These are phyloP conservation scores for Bombardia bombarda DNA, from an alignment of 495 filamentous ascomycete genomes.

Conservation along the genomic window DNA sequence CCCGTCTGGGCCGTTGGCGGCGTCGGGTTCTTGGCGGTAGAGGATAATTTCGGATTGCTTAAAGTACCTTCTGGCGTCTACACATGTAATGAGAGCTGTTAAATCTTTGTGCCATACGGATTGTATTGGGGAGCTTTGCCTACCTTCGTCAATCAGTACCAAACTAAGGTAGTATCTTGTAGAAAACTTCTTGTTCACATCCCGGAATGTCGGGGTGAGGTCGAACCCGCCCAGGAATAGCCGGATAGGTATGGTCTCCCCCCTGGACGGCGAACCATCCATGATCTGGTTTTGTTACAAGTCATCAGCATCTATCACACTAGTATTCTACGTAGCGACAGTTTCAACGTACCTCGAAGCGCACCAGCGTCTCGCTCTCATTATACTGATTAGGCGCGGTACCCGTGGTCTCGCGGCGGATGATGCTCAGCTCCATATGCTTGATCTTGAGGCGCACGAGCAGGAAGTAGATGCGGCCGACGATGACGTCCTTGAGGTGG, in stretches of 20 bases:
- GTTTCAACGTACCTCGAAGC: slow-evolving; percentile 87
- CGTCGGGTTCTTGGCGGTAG: slow-evolving; percentile 84
- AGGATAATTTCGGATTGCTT: slow-evolving; percentile 99
- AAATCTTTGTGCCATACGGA: background rate
- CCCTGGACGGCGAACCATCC: slow-evolving; percentile 94
- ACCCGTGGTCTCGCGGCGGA: slow-evolving; percentile 91
- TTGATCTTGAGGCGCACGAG: slow-evolving; percentile 98
- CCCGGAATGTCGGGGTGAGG: slow-evolving; percentile 94
- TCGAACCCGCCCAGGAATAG: slow-evolving; percentile 98
- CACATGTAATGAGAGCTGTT: too few species aligned
- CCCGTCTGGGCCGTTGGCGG: slow-evolving; percentile 23
- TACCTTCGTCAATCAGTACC: slow-evolving; percentile 94
- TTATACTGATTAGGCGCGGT: slow-evolving; percentile 99
- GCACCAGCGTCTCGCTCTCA: slow-evolving; percentile 95
- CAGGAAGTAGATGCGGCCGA: slow-evolving; percentile 97
- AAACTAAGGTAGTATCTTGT: slow-evolving; percentile 96
- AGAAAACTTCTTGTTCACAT: slow-evolving; percentile 99
- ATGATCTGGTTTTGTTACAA: slow-evolving; percentile 62
- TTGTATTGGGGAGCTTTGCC: slow-evolving; percentile 26
- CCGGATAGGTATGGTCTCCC: slow-evolving; percentile 97
- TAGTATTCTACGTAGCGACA: background rate
- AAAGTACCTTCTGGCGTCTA: slow-evolving; percentile 95
- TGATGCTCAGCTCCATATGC: slow-evolving; percentile 99
- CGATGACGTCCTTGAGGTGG: slow-evolving; percentile 98
- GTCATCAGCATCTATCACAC: background rate